Evolutionary conservation across 2,329 filamentous ascomycete genomes (phyloP), one percentile per base, ranked within the genome.

Genomic region (Aschersonia sp.): DNA sequence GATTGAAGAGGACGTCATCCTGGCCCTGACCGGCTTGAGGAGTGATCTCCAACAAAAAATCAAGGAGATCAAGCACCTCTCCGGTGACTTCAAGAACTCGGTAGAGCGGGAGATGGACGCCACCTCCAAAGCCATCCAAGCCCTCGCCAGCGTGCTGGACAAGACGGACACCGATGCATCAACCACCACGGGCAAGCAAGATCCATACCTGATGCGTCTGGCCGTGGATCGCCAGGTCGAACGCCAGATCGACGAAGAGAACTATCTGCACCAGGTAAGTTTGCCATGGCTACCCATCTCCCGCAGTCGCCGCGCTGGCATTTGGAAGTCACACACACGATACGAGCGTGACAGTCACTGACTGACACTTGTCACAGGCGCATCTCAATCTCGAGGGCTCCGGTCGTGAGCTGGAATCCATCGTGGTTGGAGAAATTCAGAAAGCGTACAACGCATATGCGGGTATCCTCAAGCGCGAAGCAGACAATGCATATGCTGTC

Each of bases 391-490:
- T 98, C 11, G 92, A 98, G 63, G 86, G 79, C 54, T 97, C 92
- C 12, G 92, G 92, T 2, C 83, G 89, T 51, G 92, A 98, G 66
- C 77, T 98, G 2, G 92, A 98, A 66, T 85, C 87, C 0, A 97
- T 98, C 53, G 87, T 98, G 1, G 87, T 98, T 11, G 87, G 89
- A 54, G 92, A 98, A 65, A 94, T 98, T 41, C 92, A 98, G 61
- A 97, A 97, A 64, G 88, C 92, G 0, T 97, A 95, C 69, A 95
- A 92, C 58, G 88, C 89, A 2, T 87, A 95, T 56, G 86, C 89
- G 30, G 84, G 83, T 47, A 94, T 97, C 53, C 70, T 97, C 51
- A 94, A 90, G 69, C 83, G 88, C 44, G 90, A 97, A 61, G 85
- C 87, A 8, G 88, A 94, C 54, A 81, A 87, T 47, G 79, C 84